Evolutionary conservation across 1,139 yeast genomes (phyloP), one percentile per base, ranked within the genome.

Genomic region (Wickerhamomyces sp.): DNA sequence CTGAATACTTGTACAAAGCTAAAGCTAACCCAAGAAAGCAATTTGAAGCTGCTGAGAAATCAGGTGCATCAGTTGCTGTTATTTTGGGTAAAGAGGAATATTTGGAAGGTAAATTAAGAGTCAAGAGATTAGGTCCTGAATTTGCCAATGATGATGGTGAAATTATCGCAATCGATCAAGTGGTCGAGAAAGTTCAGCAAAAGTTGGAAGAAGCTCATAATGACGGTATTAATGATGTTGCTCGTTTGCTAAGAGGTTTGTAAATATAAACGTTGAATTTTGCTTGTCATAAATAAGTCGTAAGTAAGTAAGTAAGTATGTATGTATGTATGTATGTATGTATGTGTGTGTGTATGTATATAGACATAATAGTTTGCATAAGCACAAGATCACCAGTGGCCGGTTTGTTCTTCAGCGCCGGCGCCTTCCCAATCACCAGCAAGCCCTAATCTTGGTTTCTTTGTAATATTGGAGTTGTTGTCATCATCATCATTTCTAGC

Each of bases 1-100:
- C 95, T 31, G 98, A 92, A 67, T 92, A 81, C 61, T 72, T 90
- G 50, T 92, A 86, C 72, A 92, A 92, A 66, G 75, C 86, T 41
- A 92, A 92, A 68, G 95, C 95, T 41, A 92, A 92, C 61, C 84
- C 88, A 45, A 84, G 95, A 61, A 92, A 90, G 63, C 98, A 92
- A 67, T 92, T 92, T 50, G 97, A 90, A 55, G 95, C 96, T 40
- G 97, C 98, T 33, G 98, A 92, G 55, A 89, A 88, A 64, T 72
- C 89, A 3, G 97, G 97, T 29, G 88, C 96, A 52, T 82, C 90
- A 43, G 58, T 89, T 38, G 96, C 95, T 5, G 96, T 92, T 31
- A 92, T 92, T 50, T 71, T 92, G 43, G 98, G 98, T 54, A 94
- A 92, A 63, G 97, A 90, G 61, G 98, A 92, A 64, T 88, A 67